These are phyloP conservation scores for Pseudopyricularia cyperi DNA, from an alignment of 2,329 filamentous ascomycete genomes.

Conservation along the genomic window DNA sequence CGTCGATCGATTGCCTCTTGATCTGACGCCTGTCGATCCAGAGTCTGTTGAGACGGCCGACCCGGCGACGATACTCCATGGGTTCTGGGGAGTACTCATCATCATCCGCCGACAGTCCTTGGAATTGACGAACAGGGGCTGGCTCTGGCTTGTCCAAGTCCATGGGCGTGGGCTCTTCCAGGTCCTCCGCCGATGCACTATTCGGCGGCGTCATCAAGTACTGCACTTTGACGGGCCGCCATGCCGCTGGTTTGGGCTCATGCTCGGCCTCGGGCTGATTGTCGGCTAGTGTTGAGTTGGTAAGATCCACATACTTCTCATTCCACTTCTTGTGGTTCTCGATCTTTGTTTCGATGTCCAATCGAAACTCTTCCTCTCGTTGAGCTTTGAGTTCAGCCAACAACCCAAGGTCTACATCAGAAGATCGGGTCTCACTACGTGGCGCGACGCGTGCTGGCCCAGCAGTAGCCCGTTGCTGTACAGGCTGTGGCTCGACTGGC, in stretches of 20 bases:
- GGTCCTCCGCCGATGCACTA: conserved; percentile 35
- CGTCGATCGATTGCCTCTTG: conserved; percentile 20
- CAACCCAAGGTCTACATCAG: conserved; percentile 67
- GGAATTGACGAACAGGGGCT: conserved; percentile 28
- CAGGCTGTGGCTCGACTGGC: conserved; percentile 43
- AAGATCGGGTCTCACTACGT: conserved; percentile 54
- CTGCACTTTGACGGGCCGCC: conserved; percentile 60
- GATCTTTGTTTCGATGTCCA: conserved; percentile 76
- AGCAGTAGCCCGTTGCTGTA: conserved; percentile 45
- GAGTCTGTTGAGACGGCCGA: conserved; percentile 71
- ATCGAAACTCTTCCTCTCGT: conserved; percentile 58
- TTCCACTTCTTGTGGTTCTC: conserved; percentile 89
- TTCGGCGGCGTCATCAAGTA: conserved; percentile 55
- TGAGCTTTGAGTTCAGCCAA: conserved; percentile 42
- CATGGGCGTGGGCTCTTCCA: conserved; percentile 27
- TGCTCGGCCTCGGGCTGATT: conserved; percentile 36
- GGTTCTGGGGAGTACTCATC: conserved; percentile 25
- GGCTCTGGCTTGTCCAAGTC: conserved; percentile 34
- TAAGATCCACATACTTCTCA: conserved; percentile 76
- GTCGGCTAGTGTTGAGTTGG: conserved; percentile 59
- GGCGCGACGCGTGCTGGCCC: conserved; percentile 57
- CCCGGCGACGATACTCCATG: conserved; percentile 68
- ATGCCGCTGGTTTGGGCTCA: conserved; percentile 34
- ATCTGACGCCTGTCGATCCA: conserved; percentile 79
- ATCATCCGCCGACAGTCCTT: conserved; percentile 24